Evolutionary conservation across 306 rosid species (phyloP).

Genomic region (Boehmeria nivea): DNA sequence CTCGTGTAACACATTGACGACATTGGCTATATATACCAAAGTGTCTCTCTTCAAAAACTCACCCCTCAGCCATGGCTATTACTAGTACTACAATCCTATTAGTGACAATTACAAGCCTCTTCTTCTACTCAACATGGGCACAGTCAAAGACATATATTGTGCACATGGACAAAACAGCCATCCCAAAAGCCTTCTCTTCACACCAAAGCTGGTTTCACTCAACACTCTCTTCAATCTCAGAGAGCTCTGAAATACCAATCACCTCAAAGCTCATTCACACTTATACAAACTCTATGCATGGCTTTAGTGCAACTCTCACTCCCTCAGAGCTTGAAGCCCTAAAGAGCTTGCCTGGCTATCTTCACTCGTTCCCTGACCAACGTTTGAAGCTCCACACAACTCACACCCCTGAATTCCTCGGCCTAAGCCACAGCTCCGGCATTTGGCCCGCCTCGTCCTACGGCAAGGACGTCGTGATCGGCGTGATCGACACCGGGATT

Average conservation of each 20-base stretch:
- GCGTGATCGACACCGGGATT: background rate
- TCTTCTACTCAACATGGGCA: background rate
- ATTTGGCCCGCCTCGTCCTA: constrained; percentile 1
- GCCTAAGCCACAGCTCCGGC: background rate
- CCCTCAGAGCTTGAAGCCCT: background rate
- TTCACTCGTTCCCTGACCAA: background rate
- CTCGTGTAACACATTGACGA: too few species aligned
- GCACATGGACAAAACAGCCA: constrained; percentile 7
- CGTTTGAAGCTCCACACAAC: background rate
- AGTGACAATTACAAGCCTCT: background rate
- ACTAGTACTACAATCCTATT: too few species aligned
- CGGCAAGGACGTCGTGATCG: constrained; percentile 4
- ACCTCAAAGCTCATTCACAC: constrained; percentile 7
- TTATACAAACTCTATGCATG: constrained; percentile 4
- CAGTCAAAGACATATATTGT: background rate
- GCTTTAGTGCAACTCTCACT: constrained; percentile 1
- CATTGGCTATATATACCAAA: too few species aligned
- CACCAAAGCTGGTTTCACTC: constrained; percentile 5
- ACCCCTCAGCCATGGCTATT: too few species aligned
- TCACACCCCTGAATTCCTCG: background rate
- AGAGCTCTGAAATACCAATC: background rate
- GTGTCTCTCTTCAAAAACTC: too few species aligned
- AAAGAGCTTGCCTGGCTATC: background rate
- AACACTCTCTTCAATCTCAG: background rate
- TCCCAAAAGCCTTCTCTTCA: constrained; percentile 5